Evolutionary conservation across 176 grass and related monocot species (phyloP).

Genomic region (Poa annua): DNA sequence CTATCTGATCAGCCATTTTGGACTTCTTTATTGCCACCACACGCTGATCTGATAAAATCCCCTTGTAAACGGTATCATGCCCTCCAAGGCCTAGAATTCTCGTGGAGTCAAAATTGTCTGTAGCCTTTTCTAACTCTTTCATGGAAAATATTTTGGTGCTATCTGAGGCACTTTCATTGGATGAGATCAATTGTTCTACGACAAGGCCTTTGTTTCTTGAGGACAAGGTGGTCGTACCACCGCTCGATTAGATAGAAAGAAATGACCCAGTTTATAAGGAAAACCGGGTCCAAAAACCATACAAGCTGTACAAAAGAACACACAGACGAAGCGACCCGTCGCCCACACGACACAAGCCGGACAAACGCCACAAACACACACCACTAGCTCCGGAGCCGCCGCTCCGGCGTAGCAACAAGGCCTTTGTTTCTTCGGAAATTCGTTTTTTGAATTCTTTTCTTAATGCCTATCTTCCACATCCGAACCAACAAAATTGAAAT

Average conservation of each 20-base stretch:
- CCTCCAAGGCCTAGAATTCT: constrained; percentile 38
- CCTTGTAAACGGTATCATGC: constrained; percentile 9
- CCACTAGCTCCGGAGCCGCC: no score
- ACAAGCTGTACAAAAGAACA: no score
- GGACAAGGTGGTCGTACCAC: no score
- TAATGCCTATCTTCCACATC: background rate
- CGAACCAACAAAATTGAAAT: background rate
- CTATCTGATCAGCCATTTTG: background rate
- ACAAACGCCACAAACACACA: no score
- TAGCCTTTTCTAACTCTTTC: constrained; percentile 47
- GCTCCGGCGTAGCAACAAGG: no score
- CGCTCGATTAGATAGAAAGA: no score
- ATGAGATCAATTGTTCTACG: background rate
- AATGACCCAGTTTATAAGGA: no score
- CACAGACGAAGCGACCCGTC: no score
- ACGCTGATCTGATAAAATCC: background rate
- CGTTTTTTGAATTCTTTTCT: background rate
- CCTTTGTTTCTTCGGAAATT: background rate
- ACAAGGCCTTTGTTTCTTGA: background rate
- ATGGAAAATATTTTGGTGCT: constrained; percentile 41
- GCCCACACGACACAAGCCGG: no score
- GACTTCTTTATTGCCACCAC: constrained; percentile 1
- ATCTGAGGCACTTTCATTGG: background rate
- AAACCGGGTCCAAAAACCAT: no score
- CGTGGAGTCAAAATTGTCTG: constrained; percentile 32